These are phyloP conservation scores for Dactylellina sp. DNA, from an alignment of 2,329 filamentous ascomycete species.

Conservation along the genomic window DNA sequence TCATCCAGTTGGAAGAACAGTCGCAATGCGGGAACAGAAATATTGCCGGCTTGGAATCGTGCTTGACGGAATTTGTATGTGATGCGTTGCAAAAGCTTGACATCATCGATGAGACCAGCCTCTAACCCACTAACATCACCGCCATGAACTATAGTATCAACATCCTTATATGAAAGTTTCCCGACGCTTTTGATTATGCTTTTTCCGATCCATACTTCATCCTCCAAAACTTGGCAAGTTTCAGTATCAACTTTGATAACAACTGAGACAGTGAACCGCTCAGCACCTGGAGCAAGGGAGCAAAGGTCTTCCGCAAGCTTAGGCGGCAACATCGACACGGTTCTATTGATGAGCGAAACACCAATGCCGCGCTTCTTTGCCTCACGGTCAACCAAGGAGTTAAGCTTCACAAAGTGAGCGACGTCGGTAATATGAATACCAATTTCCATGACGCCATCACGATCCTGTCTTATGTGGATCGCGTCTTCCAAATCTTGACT, in stretches of 20 bases:
- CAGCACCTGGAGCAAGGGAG: constrained; percentile 85
- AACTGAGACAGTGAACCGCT: constrained; percentile 89
- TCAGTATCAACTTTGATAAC: constrained; percentile 89
- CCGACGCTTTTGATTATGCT: constrained; percentile 90
- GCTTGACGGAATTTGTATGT: constrained; percentile 90
- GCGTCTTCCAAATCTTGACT: constrained; percentile 82
- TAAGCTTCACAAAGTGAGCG: constrained; percentile 94
- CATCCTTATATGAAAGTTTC: constrained; percentile 84
- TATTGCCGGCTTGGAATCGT: constrained; percentile 81
- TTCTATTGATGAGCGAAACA: constrained; percentile 92
- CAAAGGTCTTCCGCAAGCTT: constrained; percentile 88
- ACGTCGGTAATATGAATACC: constrained; percentile 96
- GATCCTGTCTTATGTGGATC: constrained; percentile 85
- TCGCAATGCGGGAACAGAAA: constrained; percentile 84
- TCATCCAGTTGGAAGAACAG: constrained; percentile 95
- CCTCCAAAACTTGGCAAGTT: constrained; percentile 81
- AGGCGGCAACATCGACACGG: constrained; percentile 85
- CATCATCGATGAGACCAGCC: constrained; percentile 75
- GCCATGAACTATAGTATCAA: constrained; percentile 82
- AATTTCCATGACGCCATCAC: constrained; percentile 89
- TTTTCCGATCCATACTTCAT: constrained; percentile 93
- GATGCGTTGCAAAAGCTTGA: constrained; percentile 78
- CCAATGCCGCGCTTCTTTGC: constrained; percentile 97
- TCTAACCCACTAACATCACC: constrained; percentile 73
- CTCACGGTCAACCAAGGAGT: constrained; percentile 94